phyloP scores from a whole-genome alignment of 2,329 filamentous ascomycete genomes.

The Aspergillus sp. region DNA sequence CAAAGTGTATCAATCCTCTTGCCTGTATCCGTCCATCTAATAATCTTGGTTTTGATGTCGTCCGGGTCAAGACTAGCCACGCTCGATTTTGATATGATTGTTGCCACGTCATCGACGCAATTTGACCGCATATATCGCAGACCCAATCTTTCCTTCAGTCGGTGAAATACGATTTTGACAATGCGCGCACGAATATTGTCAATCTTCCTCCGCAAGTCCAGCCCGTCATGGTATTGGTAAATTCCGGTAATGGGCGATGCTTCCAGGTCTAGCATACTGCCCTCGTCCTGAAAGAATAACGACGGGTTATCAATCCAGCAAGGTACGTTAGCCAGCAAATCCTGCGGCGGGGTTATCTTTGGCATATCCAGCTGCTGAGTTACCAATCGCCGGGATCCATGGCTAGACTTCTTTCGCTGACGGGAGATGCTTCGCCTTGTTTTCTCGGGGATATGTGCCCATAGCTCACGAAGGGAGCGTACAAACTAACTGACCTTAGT shows the following conservation, averaged over 20 bases:
- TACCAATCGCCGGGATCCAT: neutral
- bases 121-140: neutral
- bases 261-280: neutral
- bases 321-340: neutral
- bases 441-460: neutral
- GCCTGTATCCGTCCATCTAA: neutral
- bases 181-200: constrained; percentile 1
- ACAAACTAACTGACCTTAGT: constrained; percentile 1
- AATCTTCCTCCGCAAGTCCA: neutral
- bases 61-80: neutral
- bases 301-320: neutral
- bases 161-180: constrained; percentile 3
- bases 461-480: constrained; percentile 2
- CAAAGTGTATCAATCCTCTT: neutral
- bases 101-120: neutral
- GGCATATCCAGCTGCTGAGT: neutral
- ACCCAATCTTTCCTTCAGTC: constrained; percentile 1
- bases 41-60: neutral
- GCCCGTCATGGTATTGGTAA: neutral
- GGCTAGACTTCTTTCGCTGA: neutral
- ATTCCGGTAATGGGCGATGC: neutral
- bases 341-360: constrained; percentile 1
- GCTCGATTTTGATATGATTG: neutral
- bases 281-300: constrained; percentile 2
- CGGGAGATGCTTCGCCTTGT: neutral